These are phyloP conservation scores for Catharanthus roseus DNA, from an alignment of 257 asterid genomes.

Conservation along the genomic window DNA sequence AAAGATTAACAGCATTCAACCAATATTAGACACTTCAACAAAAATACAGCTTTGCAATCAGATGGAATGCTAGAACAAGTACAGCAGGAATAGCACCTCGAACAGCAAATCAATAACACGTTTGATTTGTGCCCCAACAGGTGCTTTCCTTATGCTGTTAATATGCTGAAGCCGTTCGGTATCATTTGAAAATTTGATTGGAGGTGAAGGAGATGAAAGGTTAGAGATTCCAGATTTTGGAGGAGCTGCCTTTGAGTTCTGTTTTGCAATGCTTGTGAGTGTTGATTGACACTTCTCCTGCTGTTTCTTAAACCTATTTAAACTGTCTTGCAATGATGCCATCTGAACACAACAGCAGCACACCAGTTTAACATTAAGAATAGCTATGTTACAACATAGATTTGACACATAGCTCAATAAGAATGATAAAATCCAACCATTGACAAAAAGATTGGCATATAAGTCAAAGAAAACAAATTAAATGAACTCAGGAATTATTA, in stretches of 20 bases:
- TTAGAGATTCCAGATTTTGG: constrained; percentile 25
- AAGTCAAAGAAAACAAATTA: no score
- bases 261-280: constrained; percentile 23
- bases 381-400: neutral
- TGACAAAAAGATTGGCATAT: no score
- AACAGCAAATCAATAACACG: constrained; percentile 81
- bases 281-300: constrained; percentile 65
- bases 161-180: constrained; percentile 83
- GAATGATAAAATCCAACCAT: neutral
- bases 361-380: neutral
- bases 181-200: constrained; percentile 73
- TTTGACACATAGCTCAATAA: neutral
- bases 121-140: constrained; percentile 91
- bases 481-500: no score
- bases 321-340: constrained; percentile 47
- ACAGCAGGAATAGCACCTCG: constrained; percentile 43
- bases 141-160: constrained; percentile 88
- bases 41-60: neutral
- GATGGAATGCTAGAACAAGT: neutral
- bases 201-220: constrained; percentile 45
- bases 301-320: constrained; percentile 52
- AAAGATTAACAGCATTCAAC: constrained; percentile 1
- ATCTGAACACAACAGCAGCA: constrained; percentile 30
- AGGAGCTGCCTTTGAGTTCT: constrained; percentile 19
- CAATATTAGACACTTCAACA: neutral